Conservation (phyloP, 352 stramenopile species). For the Paralagenidium karlingii region DNA sequence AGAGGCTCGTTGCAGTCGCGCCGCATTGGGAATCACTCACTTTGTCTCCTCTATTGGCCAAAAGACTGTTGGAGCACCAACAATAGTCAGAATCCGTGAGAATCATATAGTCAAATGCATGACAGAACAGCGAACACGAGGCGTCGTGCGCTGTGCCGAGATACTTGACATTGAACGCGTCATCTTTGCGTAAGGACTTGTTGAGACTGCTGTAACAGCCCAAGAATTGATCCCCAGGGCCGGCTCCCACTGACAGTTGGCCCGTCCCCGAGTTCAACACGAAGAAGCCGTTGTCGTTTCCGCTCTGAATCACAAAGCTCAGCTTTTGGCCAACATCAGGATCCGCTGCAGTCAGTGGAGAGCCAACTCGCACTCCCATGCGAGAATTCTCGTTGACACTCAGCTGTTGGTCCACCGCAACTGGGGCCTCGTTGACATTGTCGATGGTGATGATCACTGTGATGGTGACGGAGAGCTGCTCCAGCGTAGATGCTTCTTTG, state of each 20-base stretch:
- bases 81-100: too few species aligned
- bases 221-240: constrained; percentile 8
- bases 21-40: too few species aligned
- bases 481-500: constrained; percentile 3
- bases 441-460: constrained; percentile 8
- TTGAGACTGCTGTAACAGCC: constrained; percentile 8
- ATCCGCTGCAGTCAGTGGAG: constrained; percentile 6
- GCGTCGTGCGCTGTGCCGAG: too few species aligned
- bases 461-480: background rate
- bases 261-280: constrained; percentile 5
- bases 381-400: constrained; percentile 10
- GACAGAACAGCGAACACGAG: too few species aligned
- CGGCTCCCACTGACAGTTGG: constrained; percentile 11
- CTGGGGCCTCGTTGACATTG: constrained; percentile 15
- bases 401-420: constrained; percentile 6
- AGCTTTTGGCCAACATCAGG: constrained; percentile 11
- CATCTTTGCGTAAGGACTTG: too few species aligned
- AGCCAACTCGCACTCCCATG: constrained; percentile 2
- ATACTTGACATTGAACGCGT: too few species aligned
- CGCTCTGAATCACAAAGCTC: constrained; percentile 6
- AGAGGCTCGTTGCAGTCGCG: too few species aligned
- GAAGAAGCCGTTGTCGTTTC: constrained; percentile 13
- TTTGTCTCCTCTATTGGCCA: too few species aligned
- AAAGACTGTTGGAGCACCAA: too few species aligned
- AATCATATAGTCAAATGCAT: too few species aligned